Evolutionary conservation across 2,329 filamentous ascomycete species (phyloP), one percentile per base, ranked within the genome.

Genomic region (Pyrenophora tritici-repentis): DNA sequence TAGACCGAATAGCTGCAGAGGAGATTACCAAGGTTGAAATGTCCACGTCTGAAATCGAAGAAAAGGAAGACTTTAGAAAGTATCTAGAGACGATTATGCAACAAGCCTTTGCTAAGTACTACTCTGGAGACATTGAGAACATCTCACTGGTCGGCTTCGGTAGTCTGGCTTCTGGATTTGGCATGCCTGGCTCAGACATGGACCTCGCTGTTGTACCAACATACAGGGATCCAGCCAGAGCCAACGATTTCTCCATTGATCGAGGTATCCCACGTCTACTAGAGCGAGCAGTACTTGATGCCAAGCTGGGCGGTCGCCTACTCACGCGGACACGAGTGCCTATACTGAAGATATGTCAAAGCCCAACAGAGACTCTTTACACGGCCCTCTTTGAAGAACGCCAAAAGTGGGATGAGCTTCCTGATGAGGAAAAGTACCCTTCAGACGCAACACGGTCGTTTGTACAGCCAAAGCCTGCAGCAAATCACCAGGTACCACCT

Each of bases 131-230:
- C 12, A 63, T 73, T 26, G 58, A 55, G 8, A 82, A 82, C 43
- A 81, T 93, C n/a, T 79, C 85, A 45, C 78, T 95, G 12, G 85
- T 85, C 61, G 90, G 87, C 64, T 95, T 94, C 67, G 91, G 91
- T 4, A 95, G 91, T 68, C 79, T 95, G 39, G 83, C 84, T 16
- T 92, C 91, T 10, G 91, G 91, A 0, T 96, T 96, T 73, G 92
- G 90, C 3, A 91, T 89, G 9, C 89, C 89, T 63, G 85, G 86
- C n/a, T 93, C 91, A 1, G 91, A 96, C 65, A 91, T 96, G 87
- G 92, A 97, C 72, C 82, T 96, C 24, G 89, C 87, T 7, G 81
- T 96, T 29, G 77, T 94, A 4, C 87, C 89, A 1, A 83, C 83
- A 3, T 74, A 80, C 68, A 65, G 59, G 39, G 58, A 68, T 37